Base-by-base conservation (phyloP, 2,329 filamentous ascomycete species). In the Paraphaeosphaeria minitans region DNA sequence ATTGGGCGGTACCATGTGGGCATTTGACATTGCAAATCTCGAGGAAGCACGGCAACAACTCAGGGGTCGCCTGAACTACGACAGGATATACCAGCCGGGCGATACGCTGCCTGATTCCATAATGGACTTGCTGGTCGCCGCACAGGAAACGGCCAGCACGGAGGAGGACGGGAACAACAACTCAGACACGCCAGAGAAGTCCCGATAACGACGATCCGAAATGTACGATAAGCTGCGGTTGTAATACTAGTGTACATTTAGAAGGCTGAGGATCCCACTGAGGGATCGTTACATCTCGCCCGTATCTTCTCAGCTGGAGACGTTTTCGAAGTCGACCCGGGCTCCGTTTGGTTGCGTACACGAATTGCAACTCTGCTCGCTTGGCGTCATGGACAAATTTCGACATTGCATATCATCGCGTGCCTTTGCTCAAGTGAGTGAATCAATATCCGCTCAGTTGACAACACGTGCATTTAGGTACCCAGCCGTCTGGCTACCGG, bases 1-100 rank as follows among this genome's bases (percentile, higher is more conserved):
- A 9, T 83, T 86, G 0, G 95, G 94, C 3, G 92, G 89, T 0
- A 76, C 88, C 12, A 81, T 91, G 61, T 96, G 89, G 83, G 88
- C 86, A 0, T 86, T 95, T 60, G 90, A 97, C 74, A 85, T 98
- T 37, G 78, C 76, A 29, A 78, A 78, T 33, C 39, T 81, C 39
- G 75, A 76, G 55, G 81, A 83, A 87, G 87, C 71, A 83, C 82
- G 47, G 54, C 86, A 78, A 84, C 87, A 84, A 77, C 88, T 81
- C 12, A 69, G 76, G 79, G 84, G 64, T 77, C 85, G 72, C 64
- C 87, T 83, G 68, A 80, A 81, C 29, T 81, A 92, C 62, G 82
- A 85, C 8, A 63, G 59, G 9, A 71, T 75, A 55, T 85, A 85
- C 62, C 84, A 84, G 62, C 83, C 59, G 2, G 67, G 66, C 21